A percentile compares a stretch with the other conserved stretches of the same genome.
phyloP scores from a whole-genome alignment of 768 basidiomycete species.

The Auricularia auricula-judae region DNA sequence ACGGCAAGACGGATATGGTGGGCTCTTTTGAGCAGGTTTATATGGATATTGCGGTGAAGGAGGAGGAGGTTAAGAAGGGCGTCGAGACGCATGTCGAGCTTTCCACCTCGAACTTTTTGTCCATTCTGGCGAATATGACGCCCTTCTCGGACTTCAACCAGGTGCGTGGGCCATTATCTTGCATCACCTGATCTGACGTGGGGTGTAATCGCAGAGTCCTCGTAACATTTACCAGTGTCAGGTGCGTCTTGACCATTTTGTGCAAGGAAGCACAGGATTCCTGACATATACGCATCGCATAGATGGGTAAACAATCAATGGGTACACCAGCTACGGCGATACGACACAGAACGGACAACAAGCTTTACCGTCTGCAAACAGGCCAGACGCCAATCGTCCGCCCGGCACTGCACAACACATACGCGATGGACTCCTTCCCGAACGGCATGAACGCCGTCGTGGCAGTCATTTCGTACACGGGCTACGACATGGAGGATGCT shows the following conservation, averaged over 20 bases:
- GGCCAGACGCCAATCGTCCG: constrained; percentile 94
- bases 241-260: constrained; percentile 26
- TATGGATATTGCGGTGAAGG: constrained; percentile 92
- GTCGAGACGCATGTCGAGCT: constrained; percentile 89
- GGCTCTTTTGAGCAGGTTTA: constrained; percentile 99
- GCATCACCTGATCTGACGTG: constrained; percentile 5
- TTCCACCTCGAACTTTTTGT: constrained; percentile 88
- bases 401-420: constrained; percentile 80
- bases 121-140: constrained; percentile 93
- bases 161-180: constrained; percentile 29
- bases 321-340: constrained; percentile 92
- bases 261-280: background rate
- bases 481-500: constrained; percentile 99
- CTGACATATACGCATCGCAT: constrained; percentile 5
- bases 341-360: constrained; percentile 92
- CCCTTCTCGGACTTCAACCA: constrained; percentile 99
- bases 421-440: constrained; percentile 97
- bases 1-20: constrained; percentile 79
- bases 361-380: constrained; percentile 89
- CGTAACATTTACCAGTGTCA: constrained; percentile 92
- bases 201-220: constrained; percentile 45
- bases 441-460: constrained; percentile 97
- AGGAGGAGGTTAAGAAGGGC: constrained; percentile 67
- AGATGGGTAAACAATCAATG: constrained; percentile 99
- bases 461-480: constrained; percentile 99